Conservation (phyloP, 495 filamentous ascomycete species). For the Aspergillus cristatus region DNA sequence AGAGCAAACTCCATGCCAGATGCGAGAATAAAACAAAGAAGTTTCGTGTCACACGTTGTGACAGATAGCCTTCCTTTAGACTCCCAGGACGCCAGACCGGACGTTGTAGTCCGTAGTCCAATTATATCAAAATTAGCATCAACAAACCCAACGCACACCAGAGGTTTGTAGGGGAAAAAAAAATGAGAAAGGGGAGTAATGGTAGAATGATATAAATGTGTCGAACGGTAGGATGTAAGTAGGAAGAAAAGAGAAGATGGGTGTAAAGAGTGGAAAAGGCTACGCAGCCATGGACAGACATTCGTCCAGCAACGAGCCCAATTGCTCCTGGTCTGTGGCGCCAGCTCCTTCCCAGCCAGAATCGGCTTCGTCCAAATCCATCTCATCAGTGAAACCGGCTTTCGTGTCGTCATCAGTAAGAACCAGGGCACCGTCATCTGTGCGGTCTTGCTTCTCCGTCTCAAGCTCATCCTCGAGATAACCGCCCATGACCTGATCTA, state of each 20-base stretch:
- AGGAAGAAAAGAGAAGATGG: conserved; percentile 5
- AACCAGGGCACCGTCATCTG: conserved; percentile 19
- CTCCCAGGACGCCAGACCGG: conserved; percentile 14
- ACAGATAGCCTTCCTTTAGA: conserved; percentile 8
- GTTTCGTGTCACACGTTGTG: conserved; percentile 3
- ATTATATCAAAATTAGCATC: not conserved
- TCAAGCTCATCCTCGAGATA: conserved; percentile 73
- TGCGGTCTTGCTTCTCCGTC: conserved; percentile 41
- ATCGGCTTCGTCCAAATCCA: conserved; percentile 60
- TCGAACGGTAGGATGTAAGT: not conserved
- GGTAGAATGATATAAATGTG: not conserved
- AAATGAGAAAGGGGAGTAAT: conserved; percentile 2
- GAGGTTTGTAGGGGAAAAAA: conserved; percentile 7
- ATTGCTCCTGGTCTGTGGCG: conserved; percentile 46
- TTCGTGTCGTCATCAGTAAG: conserved; percentile 28
- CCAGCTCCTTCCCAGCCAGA: conserved; percentile 67
- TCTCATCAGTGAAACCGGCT: conserved; percentile 34
- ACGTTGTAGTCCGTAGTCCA: conserved; percentile 6
- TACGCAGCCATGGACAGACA: conserved; percentile 42
- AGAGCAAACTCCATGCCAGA: conserved; percentile 10
- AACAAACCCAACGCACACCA: not conserved
- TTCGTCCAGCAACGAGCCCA: conserved; percentile 64
- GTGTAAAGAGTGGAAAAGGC: conserved; percentile 13
- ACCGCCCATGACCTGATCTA: conserved; percentile 58
- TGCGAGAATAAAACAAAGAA: too few relatives aligned